Evolutionary conservation across 1,284 basidiomycete species (phyloP), one percentile per base, ranked within the genome.

Genomic region (Heterobasidion irregulare): DNA sequence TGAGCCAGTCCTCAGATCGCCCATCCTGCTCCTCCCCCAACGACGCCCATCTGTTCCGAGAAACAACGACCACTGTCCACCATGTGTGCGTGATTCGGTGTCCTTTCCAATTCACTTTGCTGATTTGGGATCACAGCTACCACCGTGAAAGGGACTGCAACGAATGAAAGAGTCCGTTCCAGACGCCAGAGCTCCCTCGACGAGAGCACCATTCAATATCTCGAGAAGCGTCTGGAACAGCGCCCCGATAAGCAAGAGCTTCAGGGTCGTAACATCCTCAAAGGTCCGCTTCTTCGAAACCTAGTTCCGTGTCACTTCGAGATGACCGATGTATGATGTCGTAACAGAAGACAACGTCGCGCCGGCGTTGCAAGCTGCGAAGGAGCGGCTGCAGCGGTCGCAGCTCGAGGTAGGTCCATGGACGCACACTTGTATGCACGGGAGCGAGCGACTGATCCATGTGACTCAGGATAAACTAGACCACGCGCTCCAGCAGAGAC

Each of bases 211-310:
- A 63, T 71, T 47, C 61, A 74, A 55, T 75, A 72, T 61, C 75
- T 89, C 55, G 86, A 88, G 69, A 79, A 77, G 64, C 72, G 76
- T 48, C 72, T 88, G 53, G 73, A 70, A 46, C 71, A 77, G 33
- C 75, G 87, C 41, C 78, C 83, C 8, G 77, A 81, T 13, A 81
- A 83, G 64, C 68, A 78, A 47, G 83, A 89, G 56, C 75, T 92
- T 46, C 75, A 89, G 58, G 82, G 84, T 50, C 79, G 83, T 61
- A 87, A 87, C 64, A 89, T 91, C 58, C 76, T 91, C 58, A 90
- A 90, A 72, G 83, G 87, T 82, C 57, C 54, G 72, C 54, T 19
- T 15, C 18, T 26, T 50, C 38, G 38, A 5, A 26, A 26, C 26
- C 26, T 26, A 26, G 5, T 26, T 26, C 26, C 26, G 6, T 26